Evolutionary conservation across 108 stramenopile genomes (phyloP), one percentile per base, ranked within the genome.

Genomic region (Cyclotella distinguenda): DNA sequence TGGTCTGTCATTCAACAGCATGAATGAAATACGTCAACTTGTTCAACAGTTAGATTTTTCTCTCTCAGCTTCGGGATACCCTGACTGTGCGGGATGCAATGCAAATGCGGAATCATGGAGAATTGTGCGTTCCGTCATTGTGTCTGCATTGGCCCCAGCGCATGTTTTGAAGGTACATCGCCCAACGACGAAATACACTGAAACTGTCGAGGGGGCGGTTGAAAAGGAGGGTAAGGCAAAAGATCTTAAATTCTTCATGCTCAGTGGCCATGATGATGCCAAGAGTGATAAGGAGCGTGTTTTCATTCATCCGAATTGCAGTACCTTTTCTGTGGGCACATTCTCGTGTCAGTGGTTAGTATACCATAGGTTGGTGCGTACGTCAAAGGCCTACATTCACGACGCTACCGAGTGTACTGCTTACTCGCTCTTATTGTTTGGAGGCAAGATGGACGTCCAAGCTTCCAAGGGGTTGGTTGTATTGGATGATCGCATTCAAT

Each of bases 311-410:
- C 96, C 96, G 9, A 79, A 81, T 13, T 95, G 93, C 18, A 77
- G 72, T 38, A 89, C 86, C 58, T 95, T 94, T 63, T 59, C 69
- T n/a, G 69, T 85, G 16, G 89, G 91, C 16, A 67, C 76, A 19
- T 97, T 79, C 59, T 86, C 84, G 56, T 97, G 95, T 66, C 96
- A 95, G 15, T 97, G 95, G 95, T 78, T 97, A 19, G 96, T 96
- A 9, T 96, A 86, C 64, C 74, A 91, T 81, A 80, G 90, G 25
- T 64, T 94, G 76, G 78, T 97, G 18, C 84, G 90, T 47, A 97
- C 97, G 28, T 85, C 86, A 49, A 90, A 92, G 67, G 78, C 95
- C 16, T 97, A 91, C 64, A 65, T 97, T 28, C 85, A 91, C 31
- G 95, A 96, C 70, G 88, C 84, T 11, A 94, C 95, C 0, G 95